Evolutionary conservation across 345 rosid species (phyloP).

Genomic region (Bruguiera parviflora): DNA sequence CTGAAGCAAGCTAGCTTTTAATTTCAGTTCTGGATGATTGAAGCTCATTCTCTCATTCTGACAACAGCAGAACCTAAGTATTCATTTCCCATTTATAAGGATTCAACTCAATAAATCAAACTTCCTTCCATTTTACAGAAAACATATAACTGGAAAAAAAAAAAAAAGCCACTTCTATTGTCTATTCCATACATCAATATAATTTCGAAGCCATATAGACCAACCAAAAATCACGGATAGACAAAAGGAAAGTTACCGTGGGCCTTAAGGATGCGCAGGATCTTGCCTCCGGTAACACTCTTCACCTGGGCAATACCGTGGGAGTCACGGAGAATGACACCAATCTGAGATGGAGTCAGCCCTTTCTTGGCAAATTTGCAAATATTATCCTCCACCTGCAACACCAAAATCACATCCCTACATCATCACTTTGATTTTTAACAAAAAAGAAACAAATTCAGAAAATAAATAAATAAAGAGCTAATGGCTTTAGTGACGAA

Average conservation of each 20-base stretch:
- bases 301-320: constrained; percentile 70
- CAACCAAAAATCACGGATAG: neutral
- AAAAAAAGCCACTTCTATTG: neutral
- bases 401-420: neutral
- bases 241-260: constrained; percentile 34
- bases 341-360: constrained; percentile 72
- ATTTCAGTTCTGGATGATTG: neutral
- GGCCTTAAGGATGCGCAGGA: constrained; percentile 59
- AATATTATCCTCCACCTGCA: constrained; percentile 59
- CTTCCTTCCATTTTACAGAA: too few relatives aligned
- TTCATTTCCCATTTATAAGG: too few relatives aligned
- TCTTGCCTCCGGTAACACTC: constrained; percentile 70
- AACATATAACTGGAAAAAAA: neutral
- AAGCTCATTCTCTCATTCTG: neutral
- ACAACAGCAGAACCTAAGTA: too few relatives aligned
- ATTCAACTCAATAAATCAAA: too few relatives aligned
- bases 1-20: neutral
- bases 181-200: neutral
- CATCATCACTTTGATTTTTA: too few relatives aligned
- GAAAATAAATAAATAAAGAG: too few relatives aligned
- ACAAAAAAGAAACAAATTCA: too few relatives aligned
- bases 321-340: constrained; percentile 76
- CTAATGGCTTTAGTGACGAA: neutral
- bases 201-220: neutral
- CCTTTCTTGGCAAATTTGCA: constrained; percentile 78